Percentiles rank a stretch among this genome's conserved stretches.
These are phyloP conservation scores for Leptodermis oblonga DNA, from an alignment of 257 asterid genomes.

Conservation along the genomic window DNA sequence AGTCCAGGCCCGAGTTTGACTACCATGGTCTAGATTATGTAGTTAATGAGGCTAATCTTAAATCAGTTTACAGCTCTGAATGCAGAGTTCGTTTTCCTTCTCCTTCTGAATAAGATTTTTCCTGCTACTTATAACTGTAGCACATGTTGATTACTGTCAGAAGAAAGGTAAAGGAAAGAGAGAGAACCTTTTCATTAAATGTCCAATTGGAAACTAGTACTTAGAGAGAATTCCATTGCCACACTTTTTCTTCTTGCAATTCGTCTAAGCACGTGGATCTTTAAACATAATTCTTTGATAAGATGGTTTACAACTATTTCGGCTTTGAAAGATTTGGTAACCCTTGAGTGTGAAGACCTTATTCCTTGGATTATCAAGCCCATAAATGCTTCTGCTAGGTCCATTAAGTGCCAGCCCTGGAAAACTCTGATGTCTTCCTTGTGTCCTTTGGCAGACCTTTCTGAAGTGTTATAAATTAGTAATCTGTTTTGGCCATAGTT, in stretches of 20 bases:
- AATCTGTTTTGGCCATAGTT: neutral
- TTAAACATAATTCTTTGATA: neutral
- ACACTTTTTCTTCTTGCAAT: neutral
- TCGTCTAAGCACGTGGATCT: neutral
- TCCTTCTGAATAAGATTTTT: neutral
- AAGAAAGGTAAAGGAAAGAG: neutral
- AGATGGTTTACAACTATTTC: neutral
- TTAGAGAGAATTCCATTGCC: neutral
- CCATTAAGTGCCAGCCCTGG: neutral
- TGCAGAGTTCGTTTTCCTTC: neutral
- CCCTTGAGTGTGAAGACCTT: neutral
- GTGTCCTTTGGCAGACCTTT: neutral
- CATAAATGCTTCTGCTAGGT: neutral
- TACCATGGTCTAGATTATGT: neutral
- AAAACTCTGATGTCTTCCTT: neutral
- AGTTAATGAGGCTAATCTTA: slow-evolving; percentile 1
- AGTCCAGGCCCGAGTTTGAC: too few relatives aligned
- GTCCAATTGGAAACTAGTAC: neutral
- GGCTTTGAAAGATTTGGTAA: neutral
- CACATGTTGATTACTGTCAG: neutral
- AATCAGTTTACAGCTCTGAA: neutral
- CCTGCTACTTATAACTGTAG: neutral
- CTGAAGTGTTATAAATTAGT: neutral
- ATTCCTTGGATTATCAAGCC: neutral
- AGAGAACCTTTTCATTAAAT: neutral